Percentiles rank a stretch among this genome's conserved stretches.
Conservation (phyloP, 2,329 filamentous ascomycete species). For the Elsinoe ampelina region DNA sequence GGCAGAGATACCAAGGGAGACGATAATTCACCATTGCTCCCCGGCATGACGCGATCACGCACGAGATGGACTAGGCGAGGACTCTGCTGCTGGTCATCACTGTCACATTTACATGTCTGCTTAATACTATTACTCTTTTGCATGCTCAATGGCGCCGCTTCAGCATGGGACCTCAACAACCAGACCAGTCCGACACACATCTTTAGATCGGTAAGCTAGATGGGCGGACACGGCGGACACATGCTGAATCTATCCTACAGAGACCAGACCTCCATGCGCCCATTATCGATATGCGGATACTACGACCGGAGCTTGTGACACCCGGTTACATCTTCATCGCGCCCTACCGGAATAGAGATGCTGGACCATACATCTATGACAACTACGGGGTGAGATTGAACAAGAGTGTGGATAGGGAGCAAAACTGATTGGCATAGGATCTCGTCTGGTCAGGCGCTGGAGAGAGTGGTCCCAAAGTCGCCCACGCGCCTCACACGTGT, state of each 20-base stretch:
- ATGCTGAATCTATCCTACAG: conserved; percentile 20
- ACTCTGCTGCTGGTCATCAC: neutral
- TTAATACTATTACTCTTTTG: neutral
- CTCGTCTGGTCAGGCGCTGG: conserved; percentile 44
- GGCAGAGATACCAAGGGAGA: conserved; percentile 8
- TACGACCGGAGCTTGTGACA: conserved; percentile 28
- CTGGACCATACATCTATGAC: conserved; percentile 45
- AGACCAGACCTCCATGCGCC: conserved; percentile 33
- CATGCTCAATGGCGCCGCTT: conserved; percentile 15
- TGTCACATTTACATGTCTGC: neutral
- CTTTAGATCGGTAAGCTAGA: conserved; percentile 28
- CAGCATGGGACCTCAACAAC: conserved; percentile 24
- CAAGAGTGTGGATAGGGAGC: neutral
- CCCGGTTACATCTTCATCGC: conserved; percentile 45
- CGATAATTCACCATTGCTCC: neutral
- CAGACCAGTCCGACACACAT: conserved; percentile 28
- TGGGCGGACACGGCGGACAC: neutral
- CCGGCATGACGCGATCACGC: conserved; percentile 10
- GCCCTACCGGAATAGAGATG: conserved; percentile 41
- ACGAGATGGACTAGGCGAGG: conserved; percentile 1
- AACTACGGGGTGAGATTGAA: conserved; percentile 34
- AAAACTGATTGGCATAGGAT: conserved; percentile 27
- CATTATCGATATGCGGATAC: conserved; percentile 26
- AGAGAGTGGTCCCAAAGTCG: conserved; percentile 39
- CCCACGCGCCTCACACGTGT: conserved; percentile 42